These are phyloP conservation scores for Misopates orontium DNA, from an alignment of 257 asterid species.

Conservation along the genomic window DNA sequence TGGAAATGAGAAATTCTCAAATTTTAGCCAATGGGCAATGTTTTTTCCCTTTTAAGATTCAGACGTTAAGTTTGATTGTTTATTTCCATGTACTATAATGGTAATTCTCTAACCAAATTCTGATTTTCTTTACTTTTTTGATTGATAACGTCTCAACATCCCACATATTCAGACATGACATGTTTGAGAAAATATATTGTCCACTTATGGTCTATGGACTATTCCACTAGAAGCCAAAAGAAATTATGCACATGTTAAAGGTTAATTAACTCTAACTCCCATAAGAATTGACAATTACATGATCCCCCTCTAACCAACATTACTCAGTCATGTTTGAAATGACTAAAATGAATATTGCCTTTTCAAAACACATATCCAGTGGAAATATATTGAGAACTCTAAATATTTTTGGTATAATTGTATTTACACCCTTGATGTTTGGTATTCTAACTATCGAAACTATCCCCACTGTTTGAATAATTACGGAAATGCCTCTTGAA, in stretches of 20 bases:
- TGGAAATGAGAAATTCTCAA: not conserved
- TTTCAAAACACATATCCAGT: too few relatives aligned
- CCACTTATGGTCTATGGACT: not conserved
- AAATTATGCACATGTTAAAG: not conserved
- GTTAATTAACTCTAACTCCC: too few relatives aligned
- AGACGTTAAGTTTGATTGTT: not conserved
- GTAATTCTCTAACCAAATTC: conserved; percentile 22
- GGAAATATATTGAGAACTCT: too few relatives aligned
- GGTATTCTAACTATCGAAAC: too few relatives aligned
- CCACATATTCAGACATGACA: conserved; percentile 36
- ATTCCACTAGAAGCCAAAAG: conserved; percentile 16
- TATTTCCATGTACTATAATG: conserved; percentile 12
- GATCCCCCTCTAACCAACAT: too few relatives aligned
- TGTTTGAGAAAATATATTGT: conserved; percentile 26
- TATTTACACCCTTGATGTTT: too few relatives aligned
- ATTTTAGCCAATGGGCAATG: not conserved
- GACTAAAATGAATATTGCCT: too few relatives aligned
- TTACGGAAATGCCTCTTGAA: too few relatives aligned
- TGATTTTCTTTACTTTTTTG: not conserved
- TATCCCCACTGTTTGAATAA: too few relatives aligned
- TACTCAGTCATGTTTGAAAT: too few relatives aligned
- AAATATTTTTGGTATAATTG: too few relatives aligned
- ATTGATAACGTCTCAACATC: conserved; percentile 26
- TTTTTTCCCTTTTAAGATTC: conserved; percentile 4
- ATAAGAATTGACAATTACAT: too few relatives aligned